Base-by-base conservation (phyloP, 2,329 filamentous ascomycete species). In the Phaeosphaeriaceae sp. region DNA sequence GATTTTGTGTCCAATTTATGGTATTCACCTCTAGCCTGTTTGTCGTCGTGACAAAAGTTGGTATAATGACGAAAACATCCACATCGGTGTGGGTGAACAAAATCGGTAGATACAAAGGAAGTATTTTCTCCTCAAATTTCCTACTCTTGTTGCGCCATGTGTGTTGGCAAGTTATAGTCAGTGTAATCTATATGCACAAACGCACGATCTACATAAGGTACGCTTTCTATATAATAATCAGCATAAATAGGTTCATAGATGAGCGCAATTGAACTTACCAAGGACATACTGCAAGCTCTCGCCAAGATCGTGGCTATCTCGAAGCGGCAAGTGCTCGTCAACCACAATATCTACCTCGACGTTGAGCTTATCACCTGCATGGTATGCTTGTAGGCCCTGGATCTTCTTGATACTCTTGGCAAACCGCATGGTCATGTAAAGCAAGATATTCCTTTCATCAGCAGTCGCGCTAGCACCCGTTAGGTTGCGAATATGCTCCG, bases 401-500 rank as follows among this genome's bases (percentile, higher is more conserved):
- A 95, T 94, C 68, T 90, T 87, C 66, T 85, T 86, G 67, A 97
- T 95, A 11, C 89, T 88, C 60, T 89, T 90, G 37, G 92, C 92
- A 68, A 96, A 96, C 16, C 92, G 88, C 89, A 96, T 96, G 1
- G 92, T 94, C 60, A 96, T 82, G 74, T 97, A 97, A 1, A 96
- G 80, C 17, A 96, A 74, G 38, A 96, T 84, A 67, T 94, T 96
- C 23, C 92, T 83, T 76, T 94, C 87, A 61, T 93, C 89, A 0
- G 89, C 87, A 1, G 86, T 85, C 4, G 90, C 89, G 0, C 88
- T 88, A 61, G 89, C 89, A 15, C 90, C 90, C 0, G 87, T 89
- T 23, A 94, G 77, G 64, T 93, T 90, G 67, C 88, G 85, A 66
- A 94, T 91, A 67, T 95, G 90, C 55, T 88, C 84, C 34, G 83